A percentile compares a stretch with the other conserved stretches of the same genome.
Conservation (phyloP, 768 basidiomycete species). For the Terana coerulea region DNA sequence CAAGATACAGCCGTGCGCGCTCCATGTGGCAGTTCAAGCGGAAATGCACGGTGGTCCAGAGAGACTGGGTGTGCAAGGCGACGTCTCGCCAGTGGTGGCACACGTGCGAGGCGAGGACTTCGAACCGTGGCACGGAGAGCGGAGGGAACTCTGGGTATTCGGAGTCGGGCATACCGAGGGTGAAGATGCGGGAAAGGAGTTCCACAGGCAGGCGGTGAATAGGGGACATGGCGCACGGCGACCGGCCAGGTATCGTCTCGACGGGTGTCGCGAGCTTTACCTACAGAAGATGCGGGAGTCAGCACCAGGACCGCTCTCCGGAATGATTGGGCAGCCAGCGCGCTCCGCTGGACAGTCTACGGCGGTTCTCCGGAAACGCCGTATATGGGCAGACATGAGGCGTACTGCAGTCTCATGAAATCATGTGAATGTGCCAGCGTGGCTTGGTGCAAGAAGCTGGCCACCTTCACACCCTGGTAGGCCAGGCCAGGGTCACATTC, state of each 20-base stretch:
- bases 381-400: no score
- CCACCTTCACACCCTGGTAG: no score
- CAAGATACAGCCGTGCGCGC: slow-evolving; percentile 45
- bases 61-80: slow-evolving; percentile 43
- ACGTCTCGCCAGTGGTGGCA: slow-evolving; percentile 54
- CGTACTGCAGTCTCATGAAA: no score
- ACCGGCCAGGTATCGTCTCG: slow-evolving; percentile 2
- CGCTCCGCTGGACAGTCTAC: no score
- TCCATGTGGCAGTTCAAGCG: slow-evolving; percentile 45
- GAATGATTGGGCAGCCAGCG: no score
- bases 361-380: no score
- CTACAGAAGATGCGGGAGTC: background rate
- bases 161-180: slow-evolving; percentile 44
- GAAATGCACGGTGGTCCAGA: slow-evolving; percentile 56
- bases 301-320: no score
- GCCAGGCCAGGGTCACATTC: no score
- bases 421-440: no score
- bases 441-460: no score
- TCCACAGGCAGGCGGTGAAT: slow-evolving; percentile 30
- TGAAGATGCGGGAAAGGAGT: slow-evolving; percentile 38
- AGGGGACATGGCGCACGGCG: slow-evolving; percentile 16
- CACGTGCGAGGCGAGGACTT: slow-evolving; percentile 55
- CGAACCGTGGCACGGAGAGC: slow-evolving; percentile 43
- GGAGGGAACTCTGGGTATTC: slow-evolving; percentile 39
- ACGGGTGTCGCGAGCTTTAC: background rate